Percentiles rank a stretch among this genome's conserved stretches.
Evolutionary conservation across 2,329 filamentous ascomycete species (phyloP).

Genomic region (Claviceps arundinis): DNA sequence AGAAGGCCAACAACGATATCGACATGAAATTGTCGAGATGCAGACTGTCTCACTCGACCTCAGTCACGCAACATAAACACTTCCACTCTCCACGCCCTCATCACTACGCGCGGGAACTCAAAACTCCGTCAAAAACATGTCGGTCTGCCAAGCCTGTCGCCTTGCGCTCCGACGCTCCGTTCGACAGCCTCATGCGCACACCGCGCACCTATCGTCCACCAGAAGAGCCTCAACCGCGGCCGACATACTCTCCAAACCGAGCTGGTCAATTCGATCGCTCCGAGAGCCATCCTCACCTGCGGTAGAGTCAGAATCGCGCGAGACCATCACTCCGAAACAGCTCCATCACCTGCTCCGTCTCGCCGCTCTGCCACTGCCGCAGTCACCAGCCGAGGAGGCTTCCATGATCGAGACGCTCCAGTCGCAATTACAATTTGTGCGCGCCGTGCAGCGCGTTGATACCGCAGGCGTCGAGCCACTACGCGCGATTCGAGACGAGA

Average conservation of each 20-base stretch:
- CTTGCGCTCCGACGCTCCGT: conserved; percentile 13
- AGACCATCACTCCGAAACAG: conserved; percentile 49
- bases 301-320: conserved; percentile 10
- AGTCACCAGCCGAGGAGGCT: conserved; percentile 46
- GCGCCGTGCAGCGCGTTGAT: conserved; percentile 67
- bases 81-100: neutral
- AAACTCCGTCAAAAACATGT: conserved; percentile 10
- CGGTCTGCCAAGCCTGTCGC: conserved; percentile 19
- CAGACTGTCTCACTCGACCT: neutral
- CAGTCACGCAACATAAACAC: neutral
- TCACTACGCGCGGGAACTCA: neutral
- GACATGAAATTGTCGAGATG: neutral
- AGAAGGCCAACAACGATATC: no score
- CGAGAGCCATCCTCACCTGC: conserved; percentile 9
- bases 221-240: conserved; percentile 12
- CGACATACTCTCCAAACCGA: conserved; percentile 53
- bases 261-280: conserved; percentile 73
- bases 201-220: conserved; percentile 5
- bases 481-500: conserved; percentile 71
- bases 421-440: conserved; percentile 83
- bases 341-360: conserved; percentile 78
- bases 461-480: conserved; percentile 62
- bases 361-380: conserved; percentile 70
- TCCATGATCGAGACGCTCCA: conserved; percentile 62
- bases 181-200: conserved; percentile 1